Percentiles rank a stretch among this genome's conserved stretches.
Evolutionary conservation across 495 filamentous ascomycete genomes (phyloP).

Genomic region (Aspergillus hancockii): DNA sequence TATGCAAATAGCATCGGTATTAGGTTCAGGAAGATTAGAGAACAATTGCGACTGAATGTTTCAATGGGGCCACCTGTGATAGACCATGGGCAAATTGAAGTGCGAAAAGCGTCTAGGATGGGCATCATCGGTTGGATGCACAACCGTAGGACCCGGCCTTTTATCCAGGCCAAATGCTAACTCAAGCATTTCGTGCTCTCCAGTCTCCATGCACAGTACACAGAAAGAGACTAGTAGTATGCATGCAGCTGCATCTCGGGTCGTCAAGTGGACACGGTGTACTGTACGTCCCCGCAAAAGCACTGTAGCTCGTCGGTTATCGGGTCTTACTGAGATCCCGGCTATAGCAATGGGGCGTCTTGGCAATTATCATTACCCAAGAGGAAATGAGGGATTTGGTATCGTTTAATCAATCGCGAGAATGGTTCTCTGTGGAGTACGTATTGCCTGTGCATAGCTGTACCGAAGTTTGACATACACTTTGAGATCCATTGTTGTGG

Average conservation of each 20-base stretch:
- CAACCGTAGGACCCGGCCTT: neutral
- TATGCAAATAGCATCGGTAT: neutral
- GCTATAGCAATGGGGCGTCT: neutral
- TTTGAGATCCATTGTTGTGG: neutral
- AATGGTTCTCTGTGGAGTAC: neutral
- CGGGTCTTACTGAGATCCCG: neutral
- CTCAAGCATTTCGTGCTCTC: neutral
- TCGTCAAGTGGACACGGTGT: constrained; percentile 16
- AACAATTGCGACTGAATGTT: neutral
- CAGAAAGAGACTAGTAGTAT: neutral
- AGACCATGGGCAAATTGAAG: too few relatives aligned
- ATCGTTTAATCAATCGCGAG: neutral
- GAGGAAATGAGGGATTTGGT: constrained; percentile 1
- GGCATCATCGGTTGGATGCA: neutral
- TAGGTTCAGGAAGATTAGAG: constrained; percentile 1
- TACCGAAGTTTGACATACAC: too few relatives aligned
- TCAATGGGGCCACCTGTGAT: too few relatives aligned
- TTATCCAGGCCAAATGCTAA: neutral
- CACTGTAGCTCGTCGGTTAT: constrained; percentile 8
- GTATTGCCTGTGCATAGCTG: neutral
- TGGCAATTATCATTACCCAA: constrained; percentile 10
- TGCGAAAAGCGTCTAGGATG: neutral
- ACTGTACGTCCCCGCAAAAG: constrained; percentile 22
- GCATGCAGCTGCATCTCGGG: constrained; percentile 5
- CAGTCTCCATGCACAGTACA: neutral